Percentiles rank a stretch among this genome's conserved stretches.
Conservation (phyloP, 768 basidiomycete species). For the Clathrus columnatus region DNA sequence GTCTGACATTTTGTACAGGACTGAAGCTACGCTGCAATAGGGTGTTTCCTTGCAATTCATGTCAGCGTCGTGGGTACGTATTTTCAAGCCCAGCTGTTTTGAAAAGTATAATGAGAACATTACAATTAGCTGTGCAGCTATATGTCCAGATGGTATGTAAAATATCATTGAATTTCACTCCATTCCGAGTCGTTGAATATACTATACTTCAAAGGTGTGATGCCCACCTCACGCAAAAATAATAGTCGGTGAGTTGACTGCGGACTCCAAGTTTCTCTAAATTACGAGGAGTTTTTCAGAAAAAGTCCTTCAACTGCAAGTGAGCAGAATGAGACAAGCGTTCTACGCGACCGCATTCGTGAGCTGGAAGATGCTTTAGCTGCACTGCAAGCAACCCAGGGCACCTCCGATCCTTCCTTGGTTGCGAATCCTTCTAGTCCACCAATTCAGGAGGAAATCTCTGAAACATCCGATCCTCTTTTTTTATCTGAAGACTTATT, state of each 20-base stretch:
- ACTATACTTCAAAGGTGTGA: neutral
- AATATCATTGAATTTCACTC: neutral
- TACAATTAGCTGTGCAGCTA: neutral
- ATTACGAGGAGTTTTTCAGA: neutral
- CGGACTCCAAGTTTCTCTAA: neutral
- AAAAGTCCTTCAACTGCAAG: neutral
- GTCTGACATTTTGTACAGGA: neutral
- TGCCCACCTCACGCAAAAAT: neutral
- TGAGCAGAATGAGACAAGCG: neutral
- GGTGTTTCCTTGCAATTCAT: constrained; percentile 4
- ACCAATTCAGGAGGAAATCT: neutral
- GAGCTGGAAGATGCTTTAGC: constrained; percentile 3
- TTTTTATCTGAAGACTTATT: neutral
- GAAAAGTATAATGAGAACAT: neutral
- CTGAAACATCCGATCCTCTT: too few relatives aligned
- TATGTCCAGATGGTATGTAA: constrained; percentile 8
- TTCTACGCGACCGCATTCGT: neutral
- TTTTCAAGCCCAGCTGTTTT: neutral
- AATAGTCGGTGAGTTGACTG: neutral
- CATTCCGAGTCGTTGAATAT: neutral
- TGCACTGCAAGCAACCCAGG: neutral
- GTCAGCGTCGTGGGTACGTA: constrained; percentile 3
- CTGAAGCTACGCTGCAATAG: constrained; percentile 9
- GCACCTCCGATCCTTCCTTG: neutral
- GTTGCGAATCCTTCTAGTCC: neutral